Base-by-base conservation (phyloP, 441 rosid genomes). In the Geranium incanum region DNA sequence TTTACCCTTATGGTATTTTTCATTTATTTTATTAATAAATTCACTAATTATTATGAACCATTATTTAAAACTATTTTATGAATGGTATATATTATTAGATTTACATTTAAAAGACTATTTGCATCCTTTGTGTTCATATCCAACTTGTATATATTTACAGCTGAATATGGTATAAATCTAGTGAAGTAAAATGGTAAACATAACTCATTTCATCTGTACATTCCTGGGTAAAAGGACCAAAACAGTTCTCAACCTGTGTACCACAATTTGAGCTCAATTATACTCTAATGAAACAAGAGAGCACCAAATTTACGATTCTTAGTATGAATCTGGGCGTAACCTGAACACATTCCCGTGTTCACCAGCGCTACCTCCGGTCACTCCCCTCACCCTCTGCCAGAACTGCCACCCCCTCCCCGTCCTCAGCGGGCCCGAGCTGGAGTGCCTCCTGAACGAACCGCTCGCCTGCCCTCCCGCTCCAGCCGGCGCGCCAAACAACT, bases 371-470 rank as follows among this genome's bases (percentile, higher is more conserved):
- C 93, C 97, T 0, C 86, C 86, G 0, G 85, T 82, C 71, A 86
- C 75, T 74, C 89, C 82, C 78, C 89, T 84, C 76, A 84, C 72
- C 72, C 80, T 88, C 78, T 86, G 88, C 97, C 97, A 89, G 55
- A 89, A 86, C 52, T 69, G 77, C 69, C 76, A 76, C 68, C 93
- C 88, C 48, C 83, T 72, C 59, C 85, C 89, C 0, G 83, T 75
- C 70, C 68, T 79, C 79, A 87, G 16, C 0, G 95, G 95, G 70
- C 99, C 99, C 0, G 97, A 92, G 73, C 86, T 92, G 4, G 93
- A 87, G 62, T 82, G 81, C 76, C 88, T 84, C 81, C 91, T 81
- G 59, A 84, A 80, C 0, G 89, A 85, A 39, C 80, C 83, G 0
- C 85, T 78, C n/a, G 60, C 69, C 60, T 78, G 75, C 76, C 85